These are phyloP conservation scores for Gymnopilus junonius DNA, from an alignment of 768 basidiomycete species.

Conservation along the genomic window DNA sequence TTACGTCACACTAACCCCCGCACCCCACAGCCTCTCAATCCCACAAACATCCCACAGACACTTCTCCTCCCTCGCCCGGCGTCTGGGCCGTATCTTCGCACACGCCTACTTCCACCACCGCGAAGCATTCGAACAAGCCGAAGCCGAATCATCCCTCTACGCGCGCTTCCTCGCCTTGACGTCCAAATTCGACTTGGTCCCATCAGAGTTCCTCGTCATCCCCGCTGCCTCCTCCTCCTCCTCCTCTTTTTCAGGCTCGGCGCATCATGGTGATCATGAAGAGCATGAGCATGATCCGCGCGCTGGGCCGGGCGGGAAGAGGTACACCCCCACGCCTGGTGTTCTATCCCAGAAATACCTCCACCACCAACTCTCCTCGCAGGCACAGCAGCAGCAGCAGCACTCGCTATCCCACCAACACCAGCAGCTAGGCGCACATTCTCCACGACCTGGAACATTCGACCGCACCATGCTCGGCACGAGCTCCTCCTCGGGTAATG, in stretches of 20 bases:
- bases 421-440: neutral
- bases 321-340: neutral
- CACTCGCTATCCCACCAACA: neutral
- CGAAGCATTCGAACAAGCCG: constrained; percentile 88
- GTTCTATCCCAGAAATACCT: neutral
- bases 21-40: constrained; percentile 70
- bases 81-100: constrained; percentile 93
- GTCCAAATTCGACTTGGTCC: constrained; percentile 80
- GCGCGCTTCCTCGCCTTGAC: constrained; percentile 88
- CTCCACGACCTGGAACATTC: too few species aligned
- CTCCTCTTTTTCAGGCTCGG: too few species aligned
- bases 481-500: too few species aligned
- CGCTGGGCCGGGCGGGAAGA: too few species aligned
- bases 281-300: too few species aligned
- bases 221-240: constrained; percentile 24
- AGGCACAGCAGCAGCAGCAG: neutral
- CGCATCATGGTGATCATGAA: constrained; percentile 38
- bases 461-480: constrained; percentile 1
- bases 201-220: constrained; percentile 82
- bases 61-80: constrained; percentile 86
- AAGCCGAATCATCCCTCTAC: constrained; percentile 89
- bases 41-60: constrained; percentile 82
- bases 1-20: neutral
- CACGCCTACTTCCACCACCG: constrained; percentile 97
- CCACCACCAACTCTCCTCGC: neutral